Evolutionary conservation across 768 basidiomycete genomes (phyloP).

Genomic region (Collybia sp.): DNA sequence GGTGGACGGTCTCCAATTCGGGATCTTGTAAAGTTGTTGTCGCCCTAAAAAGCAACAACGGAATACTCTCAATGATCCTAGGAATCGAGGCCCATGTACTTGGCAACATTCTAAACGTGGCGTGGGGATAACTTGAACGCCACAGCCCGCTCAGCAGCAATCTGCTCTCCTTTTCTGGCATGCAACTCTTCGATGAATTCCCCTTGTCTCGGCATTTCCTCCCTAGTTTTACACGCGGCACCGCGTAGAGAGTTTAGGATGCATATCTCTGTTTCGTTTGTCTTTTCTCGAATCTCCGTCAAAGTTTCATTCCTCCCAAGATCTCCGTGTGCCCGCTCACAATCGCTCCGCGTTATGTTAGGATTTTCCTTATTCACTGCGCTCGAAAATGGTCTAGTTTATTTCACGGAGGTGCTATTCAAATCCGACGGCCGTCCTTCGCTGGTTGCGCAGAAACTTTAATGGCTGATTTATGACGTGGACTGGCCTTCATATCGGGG

Average conservation of each 20-base stretch:
- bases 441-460: conserved; percentile 8
- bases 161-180: conserved; percentile 2
- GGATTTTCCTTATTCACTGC: no score
- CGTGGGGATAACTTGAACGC: no score
- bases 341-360: no score
- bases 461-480: conserved; percentile 11
- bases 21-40: neutral
- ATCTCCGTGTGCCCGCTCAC: conserved; percentile 1
- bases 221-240: conserved; percentile 10
- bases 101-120: no score
- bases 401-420: conserved; percentile 4
- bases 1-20: no score
- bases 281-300: conserved; percentile 5
- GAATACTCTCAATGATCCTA: no score
- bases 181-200: conserved; percentile 19
- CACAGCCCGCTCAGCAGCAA: no score
- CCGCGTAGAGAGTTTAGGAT: neutral
- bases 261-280: neutral
- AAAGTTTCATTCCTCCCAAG: conserved; percentile 7
- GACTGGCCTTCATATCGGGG: conserved; percentile 1
- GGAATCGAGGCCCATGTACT: no score
- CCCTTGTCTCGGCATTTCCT: conserved; percentile 13
- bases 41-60: no score
- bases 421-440: conserved; percentile 8
- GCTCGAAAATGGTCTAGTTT: neutral